Evolutionary conservation across 768 basidiomycete species (phyloP).

Genomic region (Kockovaella imperatae): DNA sequence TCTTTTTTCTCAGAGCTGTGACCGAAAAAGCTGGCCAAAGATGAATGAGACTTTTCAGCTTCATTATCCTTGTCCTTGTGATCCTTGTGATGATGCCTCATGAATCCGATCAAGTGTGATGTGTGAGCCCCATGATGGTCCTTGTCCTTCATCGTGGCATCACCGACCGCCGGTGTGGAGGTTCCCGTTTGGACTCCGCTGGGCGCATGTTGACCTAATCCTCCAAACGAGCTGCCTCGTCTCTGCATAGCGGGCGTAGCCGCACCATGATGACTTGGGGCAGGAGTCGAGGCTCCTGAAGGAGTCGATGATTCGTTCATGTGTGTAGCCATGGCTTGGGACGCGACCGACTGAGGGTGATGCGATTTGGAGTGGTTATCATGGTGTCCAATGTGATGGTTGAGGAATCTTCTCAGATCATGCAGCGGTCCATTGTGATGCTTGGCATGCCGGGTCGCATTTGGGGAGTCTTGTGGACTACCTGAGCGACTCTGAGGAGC

Average conservation of each 20-base stretch:
- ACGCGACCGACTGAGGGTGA: constrained; percentile 10
- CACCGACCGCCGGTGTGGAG: constrained; percentile 6
- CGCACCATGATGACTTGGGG: constrained; percentile 14
- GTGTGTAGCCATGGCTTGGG: constrained; percentile 22
- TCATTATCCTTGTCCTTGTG: too few relatives aligned
- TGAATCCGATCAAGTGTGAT: constrained; percentile 40
- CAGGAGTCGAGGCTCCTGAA: constrained; percentile 17
- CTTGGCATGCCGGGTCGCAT: constrained; percentile 45
- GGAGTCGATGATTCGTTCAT: constrained; percentile 27
- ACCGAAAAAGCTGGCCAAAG: constrained; percentile 42
- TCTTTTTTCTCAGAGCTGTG: constrained; percentile 36
- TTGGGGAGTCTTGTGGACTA: constrained; percentile 38
- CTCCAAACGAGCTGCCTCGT: constrained; percentile 35
- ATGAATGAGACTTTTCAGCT: constrained; percentile 40
- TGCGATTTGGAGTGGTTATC: constrained; percentile 8
- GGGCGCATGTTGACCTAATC: constrained; percentile 14
- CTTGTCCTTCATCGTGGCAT: constrained; percentile 15
- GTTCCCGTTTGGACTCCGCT: constrained; percentile 7
- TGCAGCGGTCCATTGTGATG: constrained; percentile 63
- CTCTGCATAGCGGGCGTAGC: constrained; percentile 37
- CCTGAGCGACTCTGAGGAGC: too few relatives aligned
- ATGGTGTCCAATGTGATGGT: constrained; percentile 68
- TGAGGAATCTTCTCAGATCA: constrained; percentile 91
- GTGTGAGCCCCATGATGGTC: constrained; percentile 36
- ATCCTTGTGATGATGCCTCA: constrained; percentile 42